These are phyloP conservation scores for Beauveria scarabaeidicola DNA, from an alignment of 2,329 filamentous ascomycete genomes.

Conservation along the genomic window DNA sequence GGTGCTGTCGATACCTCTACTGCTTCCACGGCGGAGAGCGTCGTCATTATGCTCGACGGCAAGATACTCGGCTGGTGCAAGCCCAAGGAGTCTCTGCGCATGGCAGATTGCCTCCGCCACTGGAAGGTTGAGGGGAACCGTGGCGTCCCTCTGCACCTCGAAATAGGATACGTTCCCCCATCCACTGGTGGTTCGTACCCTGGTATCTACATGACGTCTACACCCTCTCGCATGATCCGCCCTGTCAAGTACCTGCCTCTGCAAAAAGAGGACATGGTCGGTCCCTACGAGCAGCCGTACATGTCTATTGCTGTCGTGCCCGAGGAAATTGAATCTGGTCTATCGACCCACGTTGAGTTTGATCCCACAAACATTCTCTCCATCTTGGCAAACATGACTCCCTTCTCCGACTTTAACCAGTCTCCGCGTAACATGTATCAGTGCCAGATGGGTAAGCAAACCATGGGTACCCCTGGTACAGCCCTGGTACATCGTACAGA, in stretches of 20 bases:
- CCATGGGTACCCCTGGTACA: conserved; percentile 92
- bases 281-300: conserved; percentile 92
- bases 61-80: conserved; percentile 84
- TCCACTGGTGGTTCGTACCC: conserved; percentile 92
- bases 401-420: conserved; percentile 98
- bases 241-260: conserved; percentile 88
- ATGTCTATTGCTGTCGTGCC: conserved; percentile 96
- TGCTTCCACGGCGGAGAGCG: conserved; percentile 71
- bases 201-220: conserved; percentile 87
- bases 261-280: conserved; percentile 78
- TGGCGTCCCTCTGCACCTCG: conserved; percentile 71
- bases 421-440: conserved; percentile 99
- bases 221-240: conserved; percentile 76
- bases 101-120: conserved; percentile 79
- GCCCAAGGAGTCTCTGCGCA: conserved; percentile 69
- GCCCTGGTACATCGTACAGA: conserved; percentile 81
- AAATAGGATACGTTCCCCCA: conserved; percentile 84
- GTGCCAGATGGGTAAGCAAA: conserved; percentile 99
- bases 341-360: conserved; percentile 89
- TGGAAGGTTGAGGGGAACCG: conserved; percentile 92
- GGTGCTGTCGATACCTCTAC: conserved; percentile 70
- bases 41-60: conserved; percentile 85
- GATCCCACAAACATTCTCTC: conserved; percentile 95
- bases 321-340: conserved; percentile 75
- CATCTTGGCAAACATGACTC: conserved; percentile 96